Evolutionary conservation across 2,329 filamentous ascomycete species (phyloP).

Genomic region (Xylaria hypoxylon): DNA sequence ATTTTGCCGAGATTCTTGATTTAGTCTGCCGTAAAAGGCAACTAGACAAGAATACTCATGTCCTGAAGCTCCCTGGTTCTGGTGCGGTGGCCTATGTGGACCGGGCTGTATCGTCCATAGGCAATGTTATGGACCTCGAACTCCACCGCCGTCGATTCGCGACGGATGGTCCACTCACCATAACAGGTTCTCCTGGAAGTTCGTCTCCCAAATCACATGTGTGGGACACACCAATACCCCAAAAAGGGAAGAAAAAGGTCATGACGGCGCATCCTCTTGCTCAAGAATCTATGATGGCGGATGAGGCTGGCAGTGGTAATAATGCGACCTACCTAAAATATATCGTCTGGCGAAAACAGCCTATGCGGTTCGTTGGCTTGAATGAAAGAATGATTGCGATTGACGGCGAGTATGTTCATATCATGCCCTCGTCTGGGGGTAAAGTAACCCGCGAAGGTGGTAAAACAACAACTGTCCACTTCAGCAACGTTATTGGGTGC

Average conservation of each 20-base stretch:
- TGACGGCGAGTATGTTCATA: conserved; percentile 88
- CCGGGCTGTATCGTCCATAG: conserved; percentile 81
- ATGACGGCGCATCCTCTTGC: conserved; percentile 75
- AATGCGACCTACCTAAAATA: conserved; percentile 78
- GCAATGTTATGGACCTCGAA: conserved; percentile 79
- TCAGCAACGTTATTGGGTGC: conserved; percentile 83
- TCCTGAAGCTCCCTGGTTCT: conserved; percentile 80
- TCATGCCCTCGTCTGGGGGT: conserved; percentile 77
- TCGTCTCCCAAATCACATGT: conserved; percentile 74
- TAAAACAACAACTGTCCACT: conserved; percentile 85
- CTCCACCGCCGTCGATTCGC: conserved; percentile 80
- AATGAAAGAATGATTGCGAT: conserved; percentile 82
- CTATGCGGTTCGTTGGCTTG: conserved; percentile 81
- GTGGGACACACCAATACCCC: conserved; percentile 59
- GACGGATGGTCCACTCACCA: conserved; percentile 76
- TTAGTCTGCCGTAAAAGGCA: conserved; percentile 81
- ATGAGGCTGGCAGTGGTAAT: conserved; percentile 62
- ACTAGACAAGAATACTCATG: conserved; percentile 81
- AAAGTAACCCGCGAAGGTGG: conserved; percentile 73
- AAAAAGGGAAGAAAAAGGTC: conserved; percentile 66
- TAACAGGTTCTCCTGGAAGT: conserved; percentile 75
- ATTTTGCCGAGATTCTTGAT: conserved; percentile 84
- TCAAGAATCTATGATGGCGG: conserved; percentile 70
- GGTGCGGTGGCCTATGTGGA: conserved; percentile 81
- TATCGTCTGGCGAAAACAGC: conserved; percentile 83